phyloP scores from a whole-genome alignment of 495 filamentous ascomycete species.

The Trypethelium eluteriae region DNA sequence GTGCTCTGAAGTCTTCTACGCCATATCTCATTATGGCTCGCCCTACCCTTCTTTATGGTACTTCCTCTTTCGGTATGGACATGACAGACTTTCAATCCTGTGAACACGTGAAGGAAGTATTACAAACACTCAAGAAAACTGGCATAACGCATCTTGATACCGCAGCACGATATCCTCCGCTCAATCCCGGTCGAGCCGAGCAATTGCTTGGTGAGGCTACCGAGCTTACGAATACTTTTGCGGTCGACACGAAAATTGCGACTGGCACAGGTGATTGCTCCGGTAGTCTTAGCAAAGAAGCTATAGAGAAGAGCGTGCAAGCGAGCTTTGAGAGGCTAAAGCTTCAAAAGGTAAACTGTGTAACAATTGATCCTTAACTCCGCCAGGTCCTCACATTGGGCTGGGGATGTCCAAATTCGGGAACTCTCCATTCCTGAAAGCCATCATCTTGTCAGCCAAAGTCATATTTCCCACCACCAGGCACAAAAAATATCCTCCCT shows the following conservation, averaged over 20 bases:
- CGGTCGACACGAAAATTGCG: conserved; percentile 40
- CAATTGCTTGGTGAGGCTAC: conserved; percentile 37
- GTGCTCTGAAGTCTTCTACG: neutral
- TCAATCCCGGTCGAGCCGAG: conserved; percentile 39
- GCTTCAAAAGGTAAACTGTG: neutral
- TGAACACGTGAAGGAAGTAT: neutral
- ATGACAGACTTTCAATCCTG: neutral
- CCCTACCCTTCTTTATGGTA: neutral
- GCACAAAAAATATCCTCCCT: too few relatives aligned
- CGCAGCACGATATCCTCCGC: conserved; percentile 41
- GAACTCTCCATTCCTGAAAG: neutral
- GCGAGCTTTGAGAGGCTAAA: conserved; percentile 13
- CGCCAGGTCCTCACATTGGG: too few relatives aligned
- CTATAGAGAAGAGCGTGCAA: conserved; percentile 12
- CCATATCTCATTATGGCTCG: neutral
- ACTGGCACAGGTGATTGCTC: conserved; percentile 11
- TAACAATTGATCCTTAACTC: too few relatives aligned
- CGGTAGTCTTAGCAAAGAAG: conserved; percentile 13
- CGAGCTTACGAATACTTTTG: conserved; percentile 31
- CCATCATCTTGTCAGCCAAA: neutral
- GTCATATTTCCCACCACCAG: neutral
- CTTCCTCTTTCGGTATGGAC: neutral
- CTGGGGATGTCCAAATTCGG: too few relatives aligned
- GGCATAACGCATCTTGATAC: conserved; percentile 39
- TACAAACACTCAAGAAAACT: conserved; percentile 16